Evolutionary conservation across 2,329 filamentous ascomycete species (phyloP), one percentile per base, ranked within the genome.

Genomic region (Furcasterigmium furcatum): DNA sequence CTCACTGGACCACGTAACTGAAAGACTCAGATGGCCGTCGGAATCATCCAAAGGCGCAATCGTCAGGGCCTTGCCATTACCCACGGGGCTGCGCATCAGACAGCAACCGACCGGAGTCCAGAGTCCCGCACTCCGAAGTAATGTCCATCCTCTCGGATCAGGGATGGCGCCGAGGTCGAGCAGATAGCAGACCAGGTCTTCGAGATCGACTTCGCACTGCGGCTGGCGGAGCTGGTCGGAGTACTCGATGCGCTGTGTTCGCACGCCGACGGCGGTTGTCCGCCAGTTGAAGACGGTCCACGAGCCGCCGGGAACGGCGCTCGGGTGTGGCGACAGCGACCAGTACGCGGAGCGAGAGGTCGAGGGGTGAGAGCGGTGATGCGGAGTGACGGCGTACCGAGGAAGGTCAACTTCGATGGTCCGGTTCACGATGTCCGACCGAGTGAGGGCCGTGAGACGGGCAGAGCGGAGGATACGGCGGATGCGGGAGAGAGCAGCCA

Each of bases 281-380:
- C 75, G 76, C 82, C 82, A 86, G 60, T 85, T 77, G 58, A 86
- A 84, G 0, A 75, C 76, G 1, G 81, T 83, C 82, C 82, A 86
- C 22, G 69, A 74, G 1, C 82, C 82, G 3, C 82, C 82, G 1
- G 77, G 76, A 36, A 84, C 76, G 12, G 61, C 64, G 39, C 74
- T 79, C 0, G 74, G 73, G 44, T 75, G 67, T 2, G 67, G 60
- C 32, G 73, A 73, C 4, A 82, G 64, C 13, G 66, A 65, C 78
- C 82, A 86, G 62, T 86, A 86, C 42, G 78, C 70, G 1, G 69
- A 61, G 12, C 75, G 70, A 14, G 34, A 16, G 16, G 34, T 16
- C 19, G 34, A 16, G 5, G 34, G 34, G 43, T 78, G 63, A 48
- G 76, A 74, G 20, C 81, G 71, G 51, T 84, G 77, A 54, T 77